Percentiles rank a stretch among this genome's conserved stretches.
These are phyloP conservation scores for Pueraria montana DNA, from an alignment of 306 rosid genomes.

Conservation along the genomic window DNA sequence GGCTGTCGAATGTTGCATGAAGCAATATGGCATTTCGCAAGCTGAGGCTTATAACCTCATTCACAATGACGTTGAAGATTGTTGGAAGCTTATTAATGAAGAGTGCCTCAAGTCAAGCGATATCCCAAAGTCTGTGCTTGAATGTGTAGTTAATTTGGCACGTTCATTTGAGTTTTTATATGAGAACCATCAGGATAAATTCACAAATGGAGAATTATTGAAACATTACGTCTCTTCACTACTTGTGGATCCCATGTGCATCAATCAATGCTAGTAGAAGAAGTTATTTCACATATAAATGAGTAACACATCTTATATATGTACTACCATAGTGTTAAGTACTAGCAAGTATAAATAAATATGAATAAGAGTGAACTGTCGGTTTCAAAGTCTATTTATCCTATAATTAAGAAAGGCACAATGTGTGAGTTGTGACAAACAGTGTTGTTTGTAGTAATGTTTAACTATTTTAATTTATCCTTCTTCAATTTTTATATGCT, in stretches of 20 bases:
- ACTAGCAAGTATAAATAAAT: not conserved
- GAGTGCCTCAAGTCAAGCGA: constrained; percentile 38
- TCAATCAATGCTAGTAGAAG: not conserved
- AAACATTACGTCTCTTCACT: not conserved
- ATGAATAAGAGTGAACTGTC: not conserved
- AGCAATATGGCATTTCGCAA: constrained; percentile 23
- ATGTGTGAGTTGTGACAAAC: too few relatives aligned
- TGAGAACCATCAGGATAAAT: constrained; percentile 45
- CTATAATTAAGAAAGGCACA: too few relatives aligned
- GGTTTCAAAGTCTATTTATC: too few relatives aligned
- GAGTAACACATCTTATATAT: not conserved
- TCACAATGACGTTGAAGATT: not conserved
- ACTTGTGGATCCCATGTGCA: not conserved
- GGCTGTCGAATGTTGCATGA: constrained; percentile 60
- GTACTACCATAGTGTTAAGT: not conserved
- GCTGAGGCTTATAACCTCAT: constrained; percentile 32
- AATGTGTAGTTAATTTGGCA: constrained; percentile 46
- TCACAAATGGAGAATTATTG: constrained; percentile 39
- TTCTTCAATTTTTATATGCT: too few relatives aligned
- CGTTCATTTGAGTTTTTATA: constrained; percentile 31
- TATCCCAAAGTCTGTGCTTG: constrained; percentile 35
- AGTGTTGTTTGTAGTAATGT: too few relatives aligned
- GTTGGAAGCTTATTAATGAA: constrained; percentile 54
- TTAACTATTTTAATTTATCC: too few relatives aligned
- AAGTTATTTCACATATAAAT: not conserved